These are phyloP conservation scores for Tetrahymena thermophila DNA, from an alignment of 73 alveolate species.

Conservation along the genomic window DNA sequence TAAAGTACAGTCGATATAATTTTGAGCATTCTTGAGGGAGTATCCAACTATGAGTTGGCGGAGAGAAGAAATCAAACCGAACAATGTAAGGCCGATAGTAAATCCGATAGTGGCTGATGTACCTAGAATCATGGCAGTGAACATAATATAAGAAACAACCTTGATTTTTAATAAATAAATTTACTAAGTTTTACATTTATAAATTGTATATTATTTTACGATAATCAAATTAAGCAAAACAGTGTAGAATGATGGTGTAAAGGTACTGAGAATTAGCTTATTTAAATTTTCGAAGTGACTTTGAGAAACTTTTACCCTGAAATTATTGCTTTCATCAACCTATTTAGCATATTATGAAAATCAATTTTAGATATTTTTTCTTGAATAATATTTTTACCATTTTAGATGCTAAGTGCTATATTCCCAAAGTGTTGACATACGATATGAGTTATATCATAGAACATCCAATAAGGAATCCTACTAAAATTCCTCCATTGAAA, in stretches of 20 bases:
- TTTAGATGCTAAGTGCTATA: background rate
- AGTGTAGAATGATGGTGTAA: background rate
- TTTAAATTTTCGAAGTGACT: background rate
- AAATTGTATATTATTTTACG: background rate
- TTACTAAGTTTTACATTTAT: background rate
- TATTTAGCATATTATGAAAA: background rate
- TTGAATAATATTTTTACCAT: background rate
- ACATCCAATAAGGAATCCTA: background rate
- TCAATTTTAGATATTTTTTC: background rate
- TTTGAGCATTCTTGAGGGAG: background rate
- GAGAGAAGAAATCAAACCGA: background rate
- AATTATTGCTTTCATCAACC: background rate
- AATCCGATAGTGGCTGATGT: background rate
- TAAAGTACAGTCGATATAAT: background rate
- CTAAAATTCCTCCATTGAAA: background rate
- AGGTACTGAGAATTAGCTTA: background rate
- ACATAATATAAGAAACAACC: background rate
- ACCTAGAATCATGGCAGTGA: background rate
- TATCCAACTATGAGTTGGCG: background rate
- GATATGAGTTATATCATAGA: background rate
- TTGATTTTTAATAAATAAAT: background rate
- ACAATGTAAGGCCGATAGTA: background rate
- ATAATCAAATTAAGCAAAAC: background rate
- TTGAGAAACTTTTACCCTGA: background rate
- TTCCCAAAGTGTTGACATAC: background rate